A percentile compares a stretch with the other conserved stretches of the same genome.
Conservation (phyloP, 768 basidiomycete genomes). For the Russula sp. region DNA sequence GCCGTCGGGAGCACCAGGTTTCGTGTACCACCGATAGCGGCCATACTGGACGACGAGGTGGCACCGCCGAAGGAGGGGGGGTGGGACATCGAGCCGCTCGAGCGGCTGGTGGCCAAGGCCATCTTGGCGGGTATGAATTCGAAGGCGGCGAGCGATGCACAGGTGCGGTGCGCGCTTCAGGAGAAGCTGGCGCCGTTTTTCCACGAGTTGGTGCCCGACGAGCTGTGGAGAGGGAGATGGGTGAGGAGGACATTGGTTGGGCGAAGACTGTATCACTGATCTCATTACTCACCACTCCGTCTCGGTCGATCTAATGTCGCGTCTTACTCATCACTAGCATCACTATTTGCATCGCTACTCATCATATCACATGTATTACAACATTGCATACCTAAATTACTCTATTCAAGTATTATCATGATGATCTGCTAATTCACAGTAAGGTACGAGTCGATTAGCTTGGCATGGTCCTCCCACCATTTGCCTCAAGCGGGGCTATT, state of each 20-base stretch:
- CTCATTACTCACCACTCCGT: neutral
- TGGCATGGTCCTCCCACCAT: neutral
- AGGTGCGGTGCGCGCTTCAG: neutral
- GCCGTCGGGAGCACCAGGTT: neutral
- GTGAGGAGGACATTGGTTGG: neutral
- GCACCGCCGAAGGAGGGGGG: neutral
- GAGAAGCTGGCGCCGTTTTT: slow-evolving; percentile 1
- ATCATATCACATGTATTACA: neutral
- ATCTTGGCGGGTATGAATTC: neutral
- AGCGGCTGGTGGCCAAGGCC: slow-evolving; percentile 12
- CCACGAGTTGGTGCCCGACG: slow-evolving; percentile 8
- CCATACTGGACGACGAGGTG: neutral
- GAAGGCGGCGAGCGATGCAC: neutral
- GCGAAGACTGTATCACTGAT: neutral
- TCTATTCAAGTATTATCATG: neutral
- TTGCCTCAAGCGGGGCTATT: neutral
- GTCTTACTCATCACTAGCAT: no score
- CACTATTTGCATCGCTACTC: no score
- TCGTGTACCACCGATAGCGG: neutral
- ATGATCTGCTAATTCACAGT: neutral
- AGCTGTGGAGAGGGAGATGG: slow-evolving; percentile 10
- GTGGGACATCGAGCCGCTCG: slow-evolving; percentile 20
- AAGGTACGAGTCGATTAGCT: neutral
- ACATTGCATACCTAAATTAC: neutral
- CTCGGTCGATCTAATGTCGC: no score